A percentile compares a stretch with the other conserved stretches of the same genome.
Conservation (phyloP, 768 basidiomycete genomes). For the Lentinula boryana region DNA sequence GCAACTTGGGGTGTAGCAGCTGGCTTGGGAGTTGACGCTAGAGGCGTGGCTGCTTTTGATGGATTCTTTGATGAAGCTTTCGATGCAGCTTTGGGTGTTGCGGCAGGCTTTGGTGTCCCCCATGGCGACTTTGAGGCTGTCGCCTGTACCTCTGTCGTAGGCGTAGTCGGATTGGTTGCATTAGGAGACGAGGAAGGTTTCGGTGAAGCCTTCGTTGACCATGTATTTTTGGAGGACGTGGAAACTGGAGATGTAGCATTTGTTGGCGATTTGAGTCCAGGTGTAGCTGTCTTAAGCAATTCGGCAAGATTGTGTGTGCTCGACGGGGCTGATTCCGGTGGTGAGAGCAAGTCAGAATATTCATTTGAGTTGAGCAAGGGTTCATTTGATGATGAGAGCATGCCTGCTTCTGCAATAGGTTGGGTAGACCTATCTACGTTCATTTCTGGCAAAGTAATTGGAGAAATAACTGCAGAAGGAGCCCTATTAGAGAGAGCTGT, state of each 20-base stretch:
- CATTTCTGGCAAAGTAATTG: slow-evolving; percentile 1
- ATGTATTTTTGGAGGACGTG: background rate
- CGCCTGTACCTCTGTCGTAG: background rate
- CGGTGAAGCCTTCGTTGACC: background rate
- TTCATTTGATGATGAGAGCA: background rate
- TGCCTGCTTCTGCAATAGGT: background rate
- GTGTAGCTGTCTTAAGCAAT: background rate
- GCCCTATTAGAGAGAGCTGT: slow-evolving; percentile 2
- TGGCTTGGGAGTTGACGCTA: background rate
- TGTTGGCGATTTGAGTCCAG: background rate
- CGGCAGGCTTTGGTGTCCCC: slow-evolving; percentile 3
- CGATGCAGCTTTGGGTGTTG: slow-evolving; percentile 1
- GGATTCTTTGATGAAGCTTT: background rate
- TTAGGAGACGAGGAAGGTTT: background rate
- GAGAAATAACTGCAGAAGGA: slow-evolving; percentile 2
- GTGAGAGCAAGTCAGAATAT: background rate
- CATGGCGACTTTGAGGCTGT: slow-evolving; percentile 1
- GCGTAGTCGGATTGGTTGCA: background rate
- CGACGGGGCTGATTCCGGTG: background rate
- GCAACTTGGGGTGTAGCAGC: background rate
- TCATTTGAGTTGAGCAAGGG: background rate
- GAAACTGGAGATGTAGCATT: background rate
- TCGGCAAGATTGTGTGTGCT: background rate
- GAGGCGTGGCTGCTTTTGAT: background rate
- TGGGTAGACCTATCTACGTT: background rate